phyloP scores from a whole-genome alignment of 352 stramenopile species.

The Pythium dissimile region DNA sequence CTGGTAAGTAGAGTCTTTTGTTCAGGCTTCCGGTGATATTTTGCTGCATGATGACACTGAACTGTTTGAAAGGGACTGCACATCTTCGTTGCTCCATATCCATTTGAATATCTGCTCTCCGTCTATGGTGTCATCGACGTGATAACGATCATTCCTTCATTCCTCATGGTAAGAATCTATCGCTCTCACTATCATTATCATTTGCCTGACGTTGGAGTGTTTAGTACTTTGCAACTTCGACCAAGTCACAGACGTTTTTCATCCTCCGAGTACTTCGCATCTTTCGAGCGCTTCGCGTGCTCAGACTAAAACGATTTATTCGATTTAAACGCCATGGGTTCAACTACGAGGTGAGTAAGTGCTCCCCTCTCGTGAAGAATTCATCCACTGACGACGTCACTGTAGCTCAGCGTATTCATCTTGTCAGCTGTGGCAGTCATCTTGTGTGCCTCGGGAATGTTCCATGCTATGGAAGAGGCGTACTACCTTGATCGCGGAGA shows the following conservation, averaged over 20 bases:
- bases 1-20: constrained; percentile 26
- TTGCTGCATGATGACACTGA: neutral
- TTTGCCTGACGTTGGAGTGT: neutral
- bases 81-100: constrained; percentile 38
- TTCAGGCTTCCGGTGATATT: neutral
- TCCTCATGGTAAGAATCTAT: constrained; percentile 60
- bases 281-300: constrained; percentile 58
- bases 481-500: constrained; percentile 31
- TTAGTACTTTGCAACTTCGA: constrained; percentile 44
- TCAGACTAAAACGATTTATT: constrained; percentile 55
- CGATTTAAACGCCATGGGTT: constrained; percentile 64
- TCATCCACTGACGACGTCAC: neutral
- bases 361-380: neutral
- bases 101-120: constrained; percentile 46
- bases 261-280: constrained; percentile 69
- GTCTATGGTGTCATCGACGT: constrained; percentile 59
- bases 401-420: constrained; percentile 59
- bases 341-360: constrained; percentile 67
- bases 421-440: constrained; percentile 59
- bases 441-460: constrained; percentile 62
- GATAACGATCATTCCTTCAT: constrained; percentile 61
- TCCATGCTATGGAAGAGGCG: constrained; percentile 55
- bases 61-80: constrained; percentile 31
- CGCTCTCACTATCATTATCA: too few relatives aligned
- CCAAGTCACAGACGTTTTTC: constrained; percentile 49